Percentiles rank a stretch among this genome's conserved stretches.
Evolutionary conservation across 2,329 filamentous ascomycete species (phyloP).

Genomic region (Aureobasidium lini): DNA sequence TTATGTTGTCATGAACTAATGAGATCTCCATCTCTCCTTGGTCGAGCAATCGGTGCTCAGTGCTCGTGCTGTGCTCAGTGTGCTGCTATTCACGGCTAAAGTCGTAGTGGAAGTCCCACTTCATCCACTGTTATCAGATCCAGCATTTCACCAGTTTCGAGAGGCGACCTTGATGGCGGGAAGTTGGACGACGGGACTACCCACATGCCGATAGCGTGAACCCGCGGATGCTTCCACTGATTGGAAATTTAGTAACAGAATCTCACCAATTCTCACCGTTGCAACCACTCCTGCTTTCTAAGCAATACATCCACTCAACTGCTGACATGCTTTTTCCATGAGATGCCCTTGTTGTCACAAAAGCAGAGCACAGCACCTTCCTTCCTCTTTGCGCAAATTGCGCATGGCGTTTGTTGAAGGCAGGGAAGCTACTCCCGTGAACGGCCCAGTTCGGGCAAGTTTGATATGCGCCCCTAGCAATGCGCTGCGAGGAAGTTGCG

Average conservation of each 20-base stretch:
- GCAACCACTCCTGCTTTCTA: not conserved
- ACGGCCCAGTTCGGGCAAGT: not conserved
- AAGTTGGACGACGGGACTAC: too few relatives aligned
- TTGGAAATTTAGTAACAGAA: too few relatives aligned
- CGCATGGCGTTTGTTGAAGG: not conserved
- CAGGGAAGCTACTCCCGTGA: not conserved
- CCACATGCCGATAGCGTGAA: too few relatives aligned
- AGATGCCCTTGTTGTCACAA: not conserved
- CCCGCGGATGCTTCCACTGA: too few relatives aligned
- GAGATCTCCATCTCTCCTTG: not conserved
- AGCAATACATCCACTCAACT: not conserved
- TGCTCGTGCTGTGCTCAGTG: not conserved
- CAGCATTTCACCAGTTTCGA: not conserved
- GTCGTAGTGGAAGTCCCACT: not conserved
- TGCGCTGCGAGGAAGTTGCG: not conserved
- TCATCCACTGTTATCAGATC: not conserved
- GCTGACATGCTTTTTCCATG: not conserved
- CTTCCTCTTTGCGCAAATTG: not conserved
- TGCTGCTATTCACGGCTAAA: not conserved
- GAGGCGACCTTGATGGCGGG: not conserved
- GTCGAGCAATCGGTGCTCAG: too few relatives aligned
- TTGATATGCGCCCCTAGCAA: not conserved
- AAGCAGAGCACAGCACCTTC: not conserved
- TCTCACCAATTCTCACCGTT: not conserved
- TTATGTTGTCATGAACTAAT: conserved; percentile 47